These are phyloP conservation scores for Lentinus brumalis DNA, from an alignment of 768 basidiomycete genomes.

Conservation along the genomic window DNA sequence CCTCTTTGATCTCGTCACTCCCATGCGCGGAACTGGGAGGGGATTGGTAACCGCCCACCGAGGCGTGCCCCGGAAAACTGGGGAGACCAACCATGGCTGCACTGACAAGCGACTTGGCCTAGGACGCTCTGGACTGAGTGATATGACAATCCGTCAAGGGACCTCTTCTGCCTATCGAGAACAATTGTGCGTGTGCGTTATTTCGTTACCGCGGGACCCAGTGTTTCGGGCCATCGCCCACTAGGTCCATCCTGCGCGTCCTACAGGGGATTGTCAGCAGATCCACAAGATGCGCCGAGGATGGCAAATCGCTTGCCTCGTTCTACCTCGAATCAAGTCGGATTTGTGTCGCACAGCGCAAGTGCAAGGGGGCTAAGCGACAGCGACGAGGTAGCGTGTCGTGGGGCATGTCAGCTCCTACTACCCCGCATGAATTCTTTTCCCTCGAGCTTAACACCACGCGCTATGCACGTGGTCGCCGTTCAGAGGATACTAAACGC, in stretches of 20 bases:
- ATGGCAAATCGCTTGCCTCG: not conserved
- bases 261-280: not conserved
- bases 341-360: not conserved
- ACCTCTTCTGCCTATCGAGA: slow-evolving; percentile 9
- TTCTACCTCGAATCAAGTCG: not conserved
- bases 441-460: not conserved
- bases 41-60: not conserved
- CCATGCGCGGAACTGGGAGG: slow-evolving; percentile 1
- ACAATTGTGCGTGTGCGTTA: slow-evolving; percentile 1
- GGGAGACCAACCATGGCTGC: not conserved
- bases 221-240: not conserved
- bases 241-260: not conserved
- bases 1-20: not conserved
- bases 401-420: not conserved
- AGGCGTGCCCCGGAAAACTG: slow-evolving; percentile 7
- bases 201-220: slow-evolving; percentile 2
- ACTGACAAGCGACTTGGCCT: slow-evolving; percentile 6
- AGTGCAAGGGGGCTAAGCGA: not conserved
- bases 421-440: not conserved
- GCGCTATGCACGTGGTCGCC: not conserved
- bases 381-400: not conserved
- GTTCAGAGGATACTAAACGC: not conserved
- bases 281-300: not conserved
- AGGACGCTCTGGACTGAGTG: slow-evolving; percentile 15
- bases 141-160: slow-evolving; percentile 14